Conservation (phyloP, 305 asterid species). For the Fraxinus dipetala region DNA sequence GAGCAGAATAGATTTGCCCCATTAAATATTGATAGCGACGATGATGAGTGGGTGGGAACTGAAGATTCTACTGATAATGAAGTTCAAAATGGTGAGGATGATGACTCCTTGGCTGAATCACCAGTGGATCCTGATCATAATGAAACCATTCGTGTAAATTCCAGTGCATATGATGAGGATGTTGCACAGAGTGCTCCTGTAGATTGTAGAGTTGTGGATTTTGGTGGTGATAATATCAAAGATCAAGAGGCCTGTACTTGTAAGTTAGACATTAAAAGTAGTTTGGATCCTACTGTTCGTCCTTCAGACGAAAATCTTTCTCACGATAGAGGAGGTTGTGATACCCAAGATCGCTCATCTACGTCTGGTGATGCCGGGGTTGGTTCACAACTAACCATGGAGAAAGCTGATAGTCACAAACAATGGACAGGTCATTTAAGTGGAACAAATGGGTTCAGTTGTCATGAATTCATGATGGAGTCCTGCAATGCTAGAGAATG, state of each 20-base stretch:
- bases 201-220: constrained; percentile 1
- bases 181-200: neutral
- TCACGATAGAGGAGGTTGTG: constrained; percentile 4
- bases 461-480: constrained; percentile 26
- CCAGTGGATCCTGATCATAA: neutral
- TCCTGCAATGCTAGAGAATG: constrained; percentile 35
- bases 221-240: constrained; percentile 12
- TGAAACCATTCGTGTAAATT: neutral
- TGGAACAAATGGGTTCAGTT: constrained; percentile 17
- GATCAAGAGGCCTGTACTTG: neutral
- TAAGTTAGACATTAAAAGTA: neutral
- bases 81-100: constrained; percentile 31
- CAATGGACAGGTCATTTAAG: constrained; percentile 18
- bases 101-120: constrained; percentile 28
- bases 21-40: constrained; percentile 69
- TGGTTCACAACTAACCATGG: constrained; percentile 11
- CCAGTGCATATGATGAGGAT: constrained; percentile 10
- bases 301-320: neutral
- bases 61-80: constrained; percentile 28
- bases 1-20: constrained; percentile 58
- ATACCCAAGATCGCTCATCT: constrained; percentile 10
- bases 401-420: constrained; percentile 20
- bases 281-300: neutral
- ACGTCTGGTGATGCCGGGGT: neutral
- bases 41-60: constrained; percentile 47